Evolutionary conservation across 2,329 filamentous ascomycete species (phyloP).

Genomic region (Volutella citrinella): DNA sequence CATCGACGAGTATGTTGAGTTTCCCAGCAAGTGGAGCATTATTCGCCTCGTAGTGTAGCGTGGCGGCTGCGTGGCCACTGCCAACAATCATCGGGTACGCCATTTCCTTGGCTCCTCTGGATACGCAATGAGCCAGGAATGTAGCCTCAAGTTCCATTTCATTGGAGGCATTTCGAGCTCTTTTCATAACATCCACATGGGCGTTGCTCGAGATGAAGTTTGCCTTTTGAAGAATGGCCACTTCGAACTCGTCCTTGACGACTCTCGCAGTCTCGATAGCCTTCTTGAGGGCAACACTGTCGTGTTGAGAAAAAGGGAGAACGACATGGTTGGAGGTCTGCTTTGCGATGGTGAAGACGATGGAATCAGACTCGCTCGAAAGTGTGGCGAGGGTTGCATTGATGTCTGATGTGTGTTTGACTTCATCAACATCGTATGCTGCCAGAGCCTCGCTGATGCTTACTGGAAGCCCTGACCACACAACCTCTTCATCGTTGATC

Average conservation of each 20-base stretch:
- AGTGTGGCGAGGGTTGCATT: conserved; percentile 65
- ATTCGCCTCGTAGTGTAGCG: conserved; percentile 85
- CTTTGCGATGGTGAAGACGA: conserved; percentile 73
- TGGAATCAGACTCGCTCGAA: conserved; percentile 32
- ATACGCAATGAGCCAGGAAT: conserved; percentile 75
- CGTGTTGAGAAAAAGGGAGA: conserved; percentile 64
- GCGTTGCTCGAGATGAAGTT: conserved; percentile 68
- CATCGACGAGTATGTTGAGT: conserved; percentile 79
- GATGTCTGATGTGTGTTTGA: conserved; percentile 69
- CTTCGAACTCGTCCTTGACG: conserved; percentile 72
- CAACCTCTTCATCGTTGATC: conserved; percentile 80
- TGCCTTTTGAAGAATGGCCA: conserved; percentile 69
- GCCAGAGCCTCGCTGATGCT: conserved; percentile 70
- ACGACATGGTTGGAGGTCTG: conserved; percentile 74
- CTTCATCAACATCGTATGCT: conserved; percentile 78
- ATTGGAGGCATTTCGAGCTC: conserved; percentile 63
- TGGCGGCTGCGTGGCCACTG: conserved; percentile 74
- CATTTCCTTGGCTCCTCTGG: conserved; percentile 74
- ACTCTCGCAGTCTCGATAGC: conserved; percentile 69
- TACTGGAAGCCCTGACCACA: conserved; percentile 91
- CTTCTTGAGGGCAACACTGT: conserved; percentile 53
- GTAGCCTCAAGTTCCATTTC: conserved; percentile 81
- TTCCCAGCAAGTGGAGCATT: conserved; percentile 66
- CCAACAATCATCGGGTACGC: conserved; percentile 87
- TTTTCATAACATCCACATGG: conserved; percentile 60